These are phyloP conservation scores for Ophiocordyceps camponoti-floridani DNA, from an alignment of 2,329 filamentous ascomycete genomes.

Conservation along the genomic window DNA sequence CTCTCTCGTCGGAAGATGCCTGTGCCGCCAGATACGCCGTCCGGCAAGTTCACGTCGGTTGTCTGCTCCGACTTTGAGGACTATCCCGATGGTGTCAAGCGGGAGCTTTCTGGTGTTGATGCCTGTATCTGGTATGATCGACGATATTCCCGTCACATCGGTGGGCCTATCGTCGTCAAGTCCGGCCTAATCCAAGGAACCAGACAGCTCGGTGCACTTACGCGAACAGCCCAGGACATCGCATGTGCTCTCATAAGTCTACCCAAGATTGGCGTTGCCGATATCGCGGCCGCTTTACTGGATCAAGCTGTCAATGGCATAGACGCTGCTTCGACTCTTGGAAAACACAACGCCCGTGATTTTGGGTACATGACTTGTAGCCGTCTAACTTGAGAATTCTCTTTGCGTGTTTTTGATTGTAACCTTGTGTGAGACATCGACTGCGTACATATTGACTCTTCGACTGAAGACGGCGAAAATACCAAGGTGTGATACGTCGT, in stretches of 20 bases:
- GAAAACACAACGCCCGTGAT: neutral
- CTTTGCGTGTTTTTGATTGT: neutral
- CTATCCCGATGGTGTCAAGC: conserved; percentile 20
- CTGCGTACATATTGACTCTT: too few species aligned
- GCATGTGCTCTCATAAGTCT: conserved; percentile 8
- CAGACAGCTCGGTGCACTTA: neutral
- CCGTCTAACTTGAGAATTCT: neutral
- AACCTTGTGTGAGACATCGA: too few species aligned
- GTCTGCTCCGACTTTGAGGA: conserved; percentile 19
- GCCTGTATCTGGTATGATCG: conserved; percentile 22
- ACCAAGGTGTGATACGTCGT: too few species aligned
- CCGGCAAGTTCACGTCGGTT: conserved; percentile 20
- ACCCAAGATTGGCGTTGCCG: conserved; percentile 14
- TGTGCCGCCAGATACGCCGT: conserved; percentile 6
- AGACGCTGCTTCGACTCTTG: neutral
- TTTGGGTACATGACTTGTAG: neutral
- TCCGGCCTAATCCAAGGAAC: conserved; percentile 22
- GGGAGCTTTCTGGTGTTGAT: conserved; percentile 19
- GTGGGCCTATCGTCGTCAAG: conserved; percentile 14
- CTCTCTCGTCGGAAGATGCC: conserved; percentile 19
- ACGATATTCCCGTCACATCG: too few species aligned
- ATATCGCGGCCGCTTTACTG: conserved; percentile 23
- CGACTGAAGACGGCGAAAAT: too few species aligned
- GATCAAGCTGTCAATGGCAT: conserved; percentile 25
- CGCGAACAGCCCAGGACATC: neutral